Conservation (phyloP, 192 early-diverging fungal species). For the Pilaira anomala region DNA sequence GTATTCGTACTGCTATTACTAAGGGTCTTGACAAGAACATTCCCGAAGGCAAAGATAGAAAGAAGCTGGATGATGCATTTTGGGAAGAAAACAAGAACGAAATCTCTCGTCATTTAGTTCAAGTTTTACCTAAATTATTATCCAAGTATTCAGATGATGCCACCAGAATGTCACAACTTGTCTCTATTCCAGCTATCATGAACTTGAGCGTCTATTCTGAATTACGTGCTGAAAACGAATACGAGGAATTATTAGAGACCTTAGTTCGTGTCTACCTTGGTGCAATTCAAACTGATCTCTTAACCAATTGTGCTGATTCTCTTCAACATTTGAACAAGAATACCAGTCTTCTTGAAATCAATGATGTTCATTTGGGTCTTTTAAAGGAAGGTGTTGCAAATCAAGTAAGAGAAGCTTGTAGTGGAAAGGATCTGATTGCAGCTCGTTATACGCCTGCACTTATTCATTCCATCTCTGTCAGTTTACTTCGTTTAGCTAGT, state of each 20-base stretch:
- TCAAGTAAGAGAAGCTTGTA: conserved; percentile 32
- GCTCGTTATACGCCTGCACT: conserved; percentile 15
- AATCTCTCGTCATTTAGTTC: conserved; percentile 41
- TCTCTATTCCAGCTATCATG: conserved; percentile 43
- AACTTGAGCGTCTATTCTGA: conserved; percentile 47
- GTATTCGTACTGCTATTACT: conserved; percentile 30
- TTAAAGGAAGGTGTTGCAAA: conserved; percentile 29
- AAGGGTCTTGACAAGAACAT: conserved; percentile 16
- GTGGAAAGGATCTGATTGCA: conserved; percentile 29
- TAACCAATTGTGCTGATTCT: conserved; percentile 39
- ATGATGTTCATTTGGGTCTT: conserved; percentile 38
- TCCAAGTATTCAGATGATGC: conserved; percentile 46
- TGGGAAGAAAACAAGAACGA: conserved; percentile 39
- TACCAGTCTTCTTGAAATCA: conserved; percentile 32
- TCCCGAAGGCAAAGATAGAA: conserved; percentile 1
- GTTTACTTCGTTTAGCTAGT: conserved; percentile 29
- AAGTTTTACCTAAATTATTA: conserved; percentile 41
- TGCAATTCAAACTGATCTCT: conserved; percentile 36
- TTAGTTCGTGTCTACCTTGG: conserved; percentile 44
- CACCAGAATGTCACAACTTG: conserved; percentile 36
- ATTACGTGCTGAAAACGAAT: conserved; percentile 44
- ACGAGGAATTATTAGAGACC: conserved; percentile 44
- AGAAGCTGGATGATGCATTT: conserved; percentile 35
- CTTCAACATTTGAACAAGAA: conserved; percentile 39
- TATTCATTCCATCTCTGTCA: conserved; percentile 26